phyloP scores from a whole-genome alignment of 2,329 filamentous ascomycete species.

The Aphanocladium album region DNA sequence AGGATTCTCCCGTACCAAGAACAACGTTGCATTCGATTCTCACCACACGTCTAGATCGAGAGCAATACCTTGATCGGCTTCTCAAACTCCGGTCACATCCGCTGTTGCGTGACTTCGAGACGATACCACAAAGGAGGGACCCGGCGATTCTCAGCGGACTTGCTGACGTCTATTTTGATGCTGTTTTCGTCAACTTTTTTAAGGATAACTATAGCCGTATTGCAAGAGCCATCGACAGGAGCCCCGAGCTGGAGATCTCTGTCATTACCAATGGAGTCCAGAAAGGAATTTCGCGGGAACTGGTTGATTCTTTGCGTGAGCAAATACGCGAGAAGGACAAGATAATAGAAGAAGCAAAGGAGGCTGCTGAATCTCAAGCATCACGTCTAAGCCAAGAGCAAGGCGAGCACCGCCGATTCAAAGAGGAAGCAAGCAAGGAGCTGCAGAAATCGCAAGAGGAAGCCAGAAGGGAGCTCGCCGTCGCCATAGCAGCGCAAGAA shows the following conservation, averaged over 20 bases:
- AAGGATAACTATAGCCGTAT: constrained; percentile 93
- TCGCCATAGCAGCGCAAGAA: constrained; percentile 54
- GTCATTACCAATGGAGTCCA: constrained; percentile 73
- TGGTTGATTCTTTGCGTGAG: constrained; percentile 77
- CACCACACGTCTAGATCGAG: constrained; percentile 70
- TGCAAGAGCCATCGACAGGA: constrained; percentile 79
- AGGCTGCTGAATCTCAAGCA: constrained; percentile 42
- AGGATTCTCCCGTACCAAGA: constrained; percentile 86
- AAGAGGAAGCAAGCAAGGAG: constrained; percentile 52
- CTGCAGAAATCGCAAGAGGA: constrained; percentile 28
- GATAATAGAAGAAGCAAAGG: constrained; percentile 42
- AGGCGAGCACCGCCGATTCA: constrained; percentile 63
- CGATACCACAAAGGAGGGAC: constrained; percentile 65
- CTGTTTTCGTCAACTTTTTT: constrained; percentile 84
- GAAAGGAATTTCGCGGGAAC: constrained; percentile 87
- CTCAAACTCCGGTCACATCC: constrained; percentile 72
- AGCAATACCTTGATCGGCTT: constrained; percentile 80
- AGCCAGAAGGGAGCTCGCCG: constrained; percentile 40
- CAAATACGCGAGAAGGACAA: constrained; percentile 70
- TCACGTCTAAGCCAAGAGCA: constrained; percentile 66
- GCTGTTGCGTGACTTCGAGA: constrained; percentile 82
- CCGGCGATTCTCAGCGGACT: constrained; percentile 44
- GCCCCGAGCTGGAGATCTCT: constrained; percentile 81
- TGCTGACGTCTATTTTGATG: constrained; percentile 81
- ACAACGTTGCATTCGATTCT: constrained; percentile 76